These are phyloP conservation scores for Gossypium trilobum DNA, from an alignment of 441 rosid species.

Conservation along the genomic window DNA sequence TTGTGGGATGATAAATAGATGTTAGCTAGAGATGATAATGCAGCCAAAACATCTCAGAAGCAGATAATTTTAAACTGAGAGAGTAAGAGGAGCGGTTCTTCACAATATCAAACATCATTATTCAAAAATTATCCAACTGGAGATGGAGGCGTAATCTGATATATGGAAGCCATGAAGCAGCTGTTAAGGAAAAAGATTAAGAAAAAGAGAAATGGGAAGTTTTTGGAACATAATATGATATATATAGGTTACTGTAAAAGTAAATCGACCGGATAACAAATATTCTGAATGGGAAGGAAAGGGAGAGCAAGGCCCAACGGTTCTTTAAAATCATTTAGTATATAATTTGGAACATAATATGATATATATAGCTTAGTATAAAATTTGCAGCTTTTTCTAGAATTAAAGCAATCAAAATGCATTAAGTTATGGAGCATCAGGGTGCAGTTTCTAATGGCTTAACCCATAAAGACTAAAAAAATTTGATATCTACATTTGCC, in stretches of 20 bases:
- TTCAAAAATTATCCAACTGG: neutral
- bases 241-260: neutral
- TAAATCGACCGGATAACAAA: neutral
- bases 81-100: neutral
- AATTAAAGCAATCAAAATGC: too few relatives aligned
- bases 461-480: neutral
- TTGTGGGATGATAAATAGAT: neutral
- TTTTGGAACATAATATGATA: neutral
- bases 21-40: neutral
- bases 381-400: too few relatives aligned
- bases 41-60: neutral
- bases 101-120: neutral
- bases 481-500: neutral
- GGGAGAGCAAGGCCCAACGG: neutral
- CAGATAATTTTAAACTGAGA: neutral
- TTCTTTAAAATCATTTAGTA: too few relatives aligned
- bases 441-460: neutral
- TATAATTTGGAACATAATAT: too few relatives aligned
- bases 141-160: neutral
- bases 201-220: neutral
- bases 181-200: neutral
- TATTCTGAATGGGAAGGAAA: neutral
- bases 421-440: neutral
- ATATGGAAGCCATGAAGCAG: neutral
- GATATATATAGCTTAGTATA: too few relatives aligned